Base-by-base conservation (phyloP, 495 filamentous ascomycete genomes). In the Talaromyces ruber region DNA sequence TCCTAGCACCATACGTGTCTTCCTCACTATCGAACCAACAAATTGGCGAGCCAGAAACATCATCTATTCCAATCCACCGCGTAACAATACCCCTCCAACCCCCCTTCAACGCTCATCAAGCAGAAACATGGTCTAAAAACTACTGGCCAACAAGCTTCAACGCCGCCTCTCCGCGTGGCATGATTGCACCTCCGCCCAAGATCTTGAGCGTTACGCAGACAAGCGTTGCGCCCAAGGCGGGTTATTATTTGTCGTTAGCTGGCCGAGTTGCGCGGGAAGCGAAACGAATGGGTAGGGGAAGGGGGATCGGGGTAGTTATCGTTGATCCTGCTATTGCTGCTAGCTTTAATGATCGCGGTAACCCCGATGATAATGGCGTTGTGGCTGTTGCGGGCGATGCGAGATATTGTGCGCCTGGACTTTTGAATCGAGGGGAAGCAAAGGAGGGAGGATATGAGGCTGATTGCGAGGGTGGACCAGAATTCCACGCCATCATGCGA, bases 131-230 rank as follows among this genome's bases (percentile, higher is more conserved):
- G 91, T 86, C 84, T 30, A 76, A 82, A 26, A 79, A 82, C 28
- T 88, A 91, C 69, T 98, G 94, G 94, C 95, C 94, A 0, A 86
- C 89, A 5, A 79, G 91, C 7, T 98, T 95, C 77, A 92, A 92
- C 84, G 92, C 32, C 81, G 91, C 69, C 84, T 91, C 55, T 80
- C 68, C 76, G 11, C 69, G 74, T 8, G 68, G 70, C 18, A 72
- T 67, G 34, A 66, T 78, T 59, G 73, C 74, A 0, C 76, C 77
- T 0, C 74, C 74, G 2, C 69, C 65, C 6, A 91, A 64, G 85
- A 92, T 72, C 83, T 87, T 60, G 45, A 82, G 82, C 62, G 81
- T 82, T 11, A 67, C 67, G 0, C 77, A 72, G 45, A 78, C 84
- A 2, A 84, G 86, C 24, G 84, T 95, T 76, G 79, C 55, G 70